These are phyloP conservation scores for Geoglossum cookeanum DNA, from an alignment of 2,329 filamentous ascomycete species.

Conservation along the genomic window DNA sequence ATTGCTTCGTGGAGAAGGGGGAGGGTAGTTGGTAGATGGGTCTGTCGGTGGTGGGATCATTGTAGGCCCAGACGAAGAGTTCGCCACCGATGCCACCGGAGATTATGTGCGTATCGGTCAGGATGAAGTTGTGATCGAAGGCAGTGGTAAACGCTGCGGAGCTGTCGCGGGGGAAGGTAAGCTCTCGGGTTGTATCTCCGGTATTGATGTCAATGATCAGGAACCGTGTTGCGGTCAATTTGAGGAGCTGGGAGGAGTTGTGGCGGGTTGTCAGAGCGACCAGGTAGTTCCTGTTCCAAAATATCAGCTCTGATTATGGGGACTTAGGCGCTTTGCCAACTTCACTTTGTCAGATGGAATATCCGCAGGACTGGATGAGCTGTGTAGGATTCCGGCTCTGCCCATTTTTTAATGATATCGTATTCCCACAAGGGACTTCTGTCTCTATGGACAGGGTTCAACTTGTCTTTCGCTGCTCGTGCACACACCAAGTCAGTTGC, in stretches of 20 bases:
- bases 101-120: constrained; percentile 14
- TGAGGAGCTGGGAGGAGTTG: constrained; percentile 11
- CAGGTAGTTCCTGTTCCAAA: constrained; percentile 9
- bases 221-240: constrained; percentile 15
- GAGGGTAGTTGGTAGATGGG: constrained; percentile 12
- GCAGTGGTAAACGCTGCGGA: constrained; percentile 12
- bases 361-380: constrained; percentile 14
- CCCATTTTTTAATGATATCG: constrained; percentile 12
- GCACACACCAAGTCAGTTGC: constrained; percentile 9
- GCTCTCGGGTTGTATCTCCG: constrained; percentile 6
- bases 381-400: constrained; percentile 11
- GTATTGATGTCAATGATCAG: constrained; percentile 11
- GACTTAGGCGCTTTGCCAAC: not conserved
- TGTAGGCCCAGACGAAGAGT: constrained; percentile 9
- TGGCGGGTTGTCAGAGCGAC: constrained; percentile 14
- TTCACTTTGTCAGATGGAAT: constrained; percentile 13
- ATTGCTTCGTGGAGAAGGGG: constrained; percentile 6
- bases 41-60: constrained; percentile 6
- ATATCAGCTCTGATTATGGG: not conserved
- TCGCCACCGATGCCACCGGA: constrained; percentile 14
- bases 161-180: not conserved
- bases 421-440: constrained; percentile 12
- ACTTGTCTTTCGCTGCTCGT: constrained; percentile 5
- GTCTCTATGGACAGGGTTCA: constrained; percentile 5
- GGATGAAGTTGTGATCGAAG: constrained; percentile 14